Conservation (phyloP, 352 stramenopile genomes). For the Pythium guiyangense region DNA sequence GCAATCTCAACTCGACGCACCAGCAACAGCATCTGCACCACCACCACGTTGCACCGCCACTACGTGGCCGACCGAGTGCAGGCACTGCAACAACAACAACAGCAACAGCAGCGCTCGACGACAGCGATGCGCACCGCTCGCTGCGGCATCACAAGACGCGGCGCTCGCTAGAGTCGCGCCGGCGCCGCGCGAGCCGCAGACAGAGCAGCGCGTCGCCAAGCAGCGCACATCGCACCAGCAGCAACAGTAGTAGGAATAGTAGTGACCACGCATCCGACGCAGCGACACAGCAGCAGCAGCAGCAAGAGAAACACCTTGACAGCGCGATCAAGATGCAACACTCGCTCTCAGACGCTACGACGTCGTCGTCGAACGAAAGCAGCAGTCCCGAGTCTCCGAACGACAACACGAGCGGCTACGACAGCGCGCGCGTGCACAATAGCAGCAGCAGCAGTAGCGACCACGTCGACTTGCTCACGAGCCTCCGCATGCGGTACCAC, state of each 20-base stretch:
- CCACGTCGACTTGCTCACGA: slow-evolving; percentile 18
- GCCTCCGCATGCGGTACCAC: slow-evolving; percentile 8
- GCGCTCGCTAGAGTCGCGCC: slow-evolving; percentile 8
- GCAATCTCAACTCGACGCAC: slow-evolving; percentile 4
- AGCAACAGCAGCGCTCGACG: no score
- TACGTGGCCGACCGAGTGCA: background rate
- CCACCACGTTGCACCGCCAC: slow-evolving; percentile 2
- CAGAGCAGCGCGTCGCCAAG: slow-evolving; percentile 3
- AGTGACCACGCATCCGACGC: no score
- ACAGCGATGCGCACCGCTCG: background rate
- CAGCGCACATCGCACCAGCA: background rate
- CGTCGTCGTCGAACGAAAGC: slow-evolving; percentile 24
- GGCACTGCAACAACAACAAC: no score
- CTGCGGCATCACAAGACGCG: slow-evolving; percentile 15
- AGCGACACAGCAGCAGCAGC: background rate
- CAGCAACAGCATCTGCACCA: no score
- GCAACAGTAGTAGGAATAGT: slow-evolving; percentile 1
- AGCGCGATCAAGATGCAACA: slow-evolving; percentile 25
- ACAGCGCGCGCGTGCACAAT: background rate
- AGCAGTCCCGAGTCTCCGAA: slow-evolving; percentile 9
- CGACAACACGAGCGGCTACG: background rate
- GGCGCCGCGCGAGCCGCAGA: slow-evolving; percentile 6
- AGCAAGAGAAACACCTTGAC: background rate
- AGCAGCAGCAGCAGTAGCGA: slow-evolving; percentile 21
- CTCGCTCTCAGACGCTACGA: slow-evolving; percentile 51